Conservation (phyloP, 257 asterid genomes). For the Nicotiana paniculata region DNA sequence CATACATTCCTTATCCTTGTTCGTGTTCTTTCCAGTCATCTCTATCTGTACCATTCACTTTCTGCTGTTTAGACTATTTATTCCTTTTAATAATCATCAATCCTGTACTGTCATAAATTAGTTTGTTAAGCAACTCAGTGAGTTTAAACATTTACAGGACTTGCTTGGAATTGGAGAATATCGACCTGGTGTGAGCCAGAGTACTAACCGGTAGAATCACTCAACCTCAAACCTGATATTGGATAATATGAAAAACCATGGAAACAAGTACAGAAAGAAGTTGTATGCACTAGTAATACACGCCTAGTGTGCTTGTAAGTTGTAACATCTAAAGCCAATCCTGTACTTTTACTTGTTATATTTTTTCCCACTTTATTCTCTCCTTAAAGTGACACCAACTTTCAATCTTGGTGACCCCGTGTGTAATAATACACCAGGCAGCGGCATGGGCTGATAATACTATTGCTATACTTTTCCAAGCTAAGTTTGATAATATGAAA, state of each 20-base stretch:
- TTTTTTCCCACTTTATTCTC: background rate
- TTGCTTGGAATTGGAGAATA: constrained; percentile 96
- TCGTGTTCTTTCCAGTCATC: background rate
- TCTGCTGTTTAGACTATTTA: background rate
- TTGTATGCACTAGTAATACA: background rate
- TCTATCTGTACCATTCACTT: background rate
- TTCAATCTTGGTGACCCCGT: background rate
- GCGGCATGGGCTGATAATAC: background rate
- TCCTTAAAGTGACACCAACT: background rate
- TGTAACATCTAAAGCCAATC: background rate
- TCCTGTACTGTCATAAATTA: background rate
- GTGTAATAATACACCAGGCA: background rate
- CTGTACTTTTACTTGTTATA: background rate
- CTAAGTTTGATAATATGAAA: background rate
- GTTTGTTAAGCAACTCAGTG: constrained; percentile 8
- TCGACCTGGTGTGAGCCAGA: constrained; percentile 54
- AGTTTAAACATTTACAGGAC: constrained; percentile 52
- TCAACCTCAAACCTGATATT: background rate
- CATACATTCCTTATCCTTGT: background rate
- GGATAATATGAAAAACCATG: background rate
- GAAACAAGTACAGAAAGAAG: background rate
- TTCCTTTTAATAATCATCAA: background rate
- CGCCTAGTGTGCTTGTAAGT: background rate
- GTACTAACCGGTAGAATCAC: constrained; percentile 21
- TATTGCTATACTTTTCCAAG: background rate